Percentiles rank a stretch among this genome's conserved stretches.
Conservation (phyloP, 345 rosid species). For the Salix brachista region DNA sequence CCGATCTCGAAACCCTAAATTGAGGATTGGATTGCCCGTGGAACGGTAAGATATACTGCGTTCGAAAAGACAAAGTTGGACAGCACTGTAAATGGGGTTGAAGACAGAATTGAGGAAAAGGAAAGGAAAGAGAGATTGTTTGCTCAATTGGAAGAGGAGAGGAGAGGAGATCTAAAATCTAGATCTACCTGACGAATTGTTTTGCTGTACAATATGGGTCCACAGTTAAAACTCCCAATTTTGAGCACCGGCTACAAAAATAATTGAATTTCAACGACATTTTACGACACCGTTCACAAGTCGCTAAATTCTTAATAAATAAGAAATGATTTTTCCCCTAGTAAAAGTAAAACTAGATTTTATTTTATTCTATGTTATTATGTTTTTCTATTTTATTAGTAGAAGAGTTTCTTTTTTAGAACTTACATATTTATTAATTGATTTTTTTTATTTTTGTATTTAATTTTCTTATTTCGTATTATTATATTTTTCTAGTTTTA, state of each 20-base stretch:
- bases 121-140: neutral
- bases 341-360: too few species aligned
- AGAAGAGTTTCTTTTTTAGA: too few species aligned
- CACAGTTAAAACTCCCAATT: neutral
- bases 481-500: too few species aligned
- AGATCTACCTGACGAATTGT: neutral
- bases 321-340: neutral
- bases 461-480: too few species aligned
- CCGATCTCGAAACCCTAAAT: conserved; percentile 7
- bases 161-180: neutral
- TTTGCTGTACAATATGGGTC: neutral
- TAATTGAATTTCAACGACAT: neutral
- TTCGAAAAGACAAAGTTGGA: neutral
- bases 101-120: neutral
- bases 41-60: neutral
- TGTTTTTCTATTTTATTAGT: too few species aligned
- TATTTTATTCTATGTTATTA: too few species aligned
- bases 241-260: neutral
- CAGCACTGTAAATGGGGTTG: neutral
- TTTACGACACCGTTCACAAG: neutral
- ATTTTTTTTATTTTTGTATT: too few species aligned
- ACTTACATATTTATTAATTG: too few species aligned
- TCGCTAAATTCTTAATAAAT: neutral
- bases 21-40: neutral
- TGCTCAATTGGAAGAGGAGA: neutral